A percentile compares a stretch with the other conserved stretches of the same genome.
These are phyloP conservation scores for Solanum pimpinellifolium DNA, from an alignment of 257 asterid species.

Conservation along the genomic window DNA sequence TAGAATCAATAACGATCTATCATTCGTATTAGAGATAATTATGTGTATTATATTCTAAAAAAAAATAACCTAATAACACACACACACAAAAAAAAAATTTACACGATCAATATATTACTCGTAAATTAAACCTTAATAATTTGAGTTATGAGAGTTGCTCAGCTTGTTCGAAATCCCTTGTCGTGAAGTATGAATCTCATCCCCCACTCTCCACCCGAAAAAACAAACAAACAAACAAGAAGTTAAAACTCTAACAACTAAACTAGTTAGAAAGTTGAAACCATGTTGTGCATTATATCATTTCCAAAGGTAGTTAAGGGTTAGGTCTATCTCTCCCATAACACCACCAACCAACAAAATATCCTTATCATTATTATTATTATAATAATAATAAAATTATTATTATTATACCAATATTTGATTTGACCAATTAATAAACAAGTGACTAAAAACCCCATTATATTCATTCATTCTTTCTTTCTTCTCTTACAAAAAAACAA, in stretches of 20 bases:
- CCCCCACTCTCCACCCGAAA: background rate
- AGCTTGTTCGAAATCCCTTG: background rate
- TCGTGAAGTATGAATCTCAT: background rate
- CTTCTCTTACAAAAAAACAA: background rate
- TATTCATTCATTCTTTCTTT: background rate
- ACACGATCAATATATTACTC: background rate
- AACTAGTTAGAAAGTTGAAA: background rate
- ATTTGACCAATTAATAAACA: background rate
- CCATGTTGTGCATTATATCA: background rate
- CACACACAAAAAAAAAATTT: background rate
- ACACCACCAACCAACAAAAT: background rate
- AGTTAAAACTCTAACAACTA: background rate
- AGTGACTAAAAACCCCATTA: background rate
- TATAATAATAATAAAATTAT: background rate
- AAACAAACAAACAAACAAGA: too few species aligned
- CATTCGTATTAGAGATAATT: too few species aligned
- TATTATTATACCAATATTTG: background rate
- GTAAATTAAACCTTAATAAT: background rate
- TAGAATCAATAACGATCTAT: background rate
- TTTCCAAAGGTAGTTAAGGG: slow-evolving; percentile 33
- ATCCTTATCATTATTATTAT: background rate
- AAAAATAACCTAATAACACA: too few species aligned
- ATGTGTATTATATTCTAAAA: too few species aligned
- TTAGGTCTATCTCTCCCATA: slow-evolving; percentile 26
- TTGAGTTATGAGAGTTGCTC: background rate